Evolutionary conservation across 2,329 filamentous ascomycete genomes (phyloP).

Genomic region (Trichoderma polysporum): DNA sequence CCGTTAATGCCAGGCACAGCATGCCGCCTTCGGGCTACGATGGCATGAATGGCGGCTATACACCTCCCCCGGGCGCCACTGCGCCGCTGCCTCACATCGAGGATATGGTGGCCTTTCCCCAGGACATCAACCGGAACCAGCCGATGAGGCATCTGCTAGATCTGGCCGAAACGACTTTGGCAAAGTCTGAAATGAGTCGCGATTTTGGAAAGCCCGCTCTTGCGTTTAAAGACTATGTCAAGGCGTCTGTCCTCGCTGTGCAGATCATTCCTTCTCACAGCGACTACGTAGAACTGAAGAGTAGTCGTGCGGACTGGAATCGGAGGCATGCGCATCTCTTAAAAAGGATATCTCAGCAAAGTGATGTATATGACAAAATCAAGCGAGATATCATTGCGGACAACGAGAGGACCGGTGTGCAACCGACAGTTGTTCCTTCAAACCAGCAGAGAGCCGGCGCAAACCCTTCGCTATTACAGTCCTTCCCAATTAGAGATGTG

Average conservation of each 20-base stretch:
- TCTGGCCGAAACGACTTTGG: conserved; percentile 52
- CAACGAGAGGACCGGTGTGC: conserved; percentile 61
- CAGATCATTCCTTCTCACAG: conserved; percentile 74
- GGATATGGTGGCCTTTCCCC: conserved; percentile 48
- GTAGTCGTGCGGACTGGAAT: conserved; percentile 49
- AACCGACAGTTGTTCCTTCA: conserved; percentile 36
- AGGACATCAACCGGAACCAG: conserved; percentile 48
- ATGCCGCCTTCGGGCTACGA: conserved; percentile 31
- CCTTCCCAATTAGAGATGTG: not conserved
- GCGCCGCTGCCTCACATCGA: conserved; percentile 53
- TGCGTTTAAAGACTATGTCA: conserved; percentile 81
- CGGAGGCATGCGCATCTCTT: conserved; percentile 52
- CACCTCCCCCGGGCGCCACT: conserved; percentile 26
- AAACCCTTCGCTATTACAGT: conserved; percentile 21
- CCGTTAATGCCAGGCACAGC: conserved; percentile 33
- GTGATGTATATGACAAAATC: conserved; percentile 54
- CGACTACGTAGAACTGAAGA: conserved; percentile 66
- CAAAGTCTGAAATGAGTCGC: conserved; percentile 60
- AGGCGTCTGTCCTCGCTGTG: conserved; percentile 75
- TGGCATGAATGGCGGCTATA: conserved; percentile 31
- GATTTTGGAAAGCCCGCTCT: conserved; percentile 67
- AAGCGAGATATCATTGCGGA: conserved; percentile 62
- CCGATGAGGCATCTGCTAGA: conserved; percentile 56
- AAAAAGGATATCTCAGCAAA: conserved; percentile 49
- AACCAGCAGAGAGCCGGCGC: conserved; percentile 17